A percentile compares a stretch with the other conserved stretches of the same genome.
phyloP scores from a whole-genome alignment of 345 rosid species.

The Corymbia maculata region DNA sequence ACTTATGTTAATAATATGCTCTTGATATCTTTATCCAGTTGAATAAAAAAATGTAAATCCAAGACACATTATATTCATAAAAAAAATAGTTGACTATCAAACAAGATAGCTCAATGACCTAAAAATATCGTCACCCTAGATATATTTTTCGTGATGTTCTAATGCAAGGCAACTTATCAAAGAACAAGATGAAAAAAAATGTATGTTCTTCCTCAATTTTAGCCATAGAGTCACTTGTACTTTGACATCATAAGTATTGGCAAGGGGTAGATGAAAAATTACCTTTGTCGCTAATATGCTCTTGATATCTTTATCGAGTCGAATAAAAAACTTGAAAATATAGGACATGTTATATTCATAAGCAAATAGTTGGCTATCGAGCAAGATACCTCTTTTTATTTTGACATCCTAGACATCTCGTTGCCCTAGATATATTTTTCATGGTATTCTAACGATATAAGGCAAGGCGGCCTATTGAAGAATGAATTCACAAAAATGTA shows the following conservation, averaged over 20 bases:
- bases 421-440: neutral
- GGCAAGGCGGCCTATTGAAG: neutral
- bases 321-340: too few species aligned
- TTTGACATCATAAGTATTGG: fast-evolving
- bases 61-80: neutral
- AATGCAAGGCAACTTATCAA: neutral
- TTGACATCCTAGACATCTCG: neutral
- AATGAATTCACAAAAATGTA: neutral
- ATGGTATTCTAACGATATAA: too few species aligned
- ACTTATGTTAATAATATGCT: neutral
- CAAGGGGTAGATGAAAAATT: neutral
- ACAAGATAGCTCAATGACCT: neutral
- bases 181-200: neutral
- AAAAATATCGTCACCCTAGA: neutral
- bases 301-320: too few species aligned
- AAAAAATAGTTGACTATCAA: neutral
- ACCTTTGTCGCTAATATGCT: too few species aligned
- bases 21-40: neutral
- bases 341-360: neutral
- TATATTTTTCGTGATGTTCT: neutral
- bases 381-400: neutral
- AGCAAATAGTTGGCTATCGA: too few species aligned
- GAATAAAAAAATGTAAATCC: neutral
- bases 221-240: neutral
- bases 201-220: neutral